Percentiles rank a stretch among this genome's conserved stretches.
Evolutionary conservation across 2,329 filamentous ascomycete genomes (phyloP).

Genomic region (Fusarium circinatum): DNA sequence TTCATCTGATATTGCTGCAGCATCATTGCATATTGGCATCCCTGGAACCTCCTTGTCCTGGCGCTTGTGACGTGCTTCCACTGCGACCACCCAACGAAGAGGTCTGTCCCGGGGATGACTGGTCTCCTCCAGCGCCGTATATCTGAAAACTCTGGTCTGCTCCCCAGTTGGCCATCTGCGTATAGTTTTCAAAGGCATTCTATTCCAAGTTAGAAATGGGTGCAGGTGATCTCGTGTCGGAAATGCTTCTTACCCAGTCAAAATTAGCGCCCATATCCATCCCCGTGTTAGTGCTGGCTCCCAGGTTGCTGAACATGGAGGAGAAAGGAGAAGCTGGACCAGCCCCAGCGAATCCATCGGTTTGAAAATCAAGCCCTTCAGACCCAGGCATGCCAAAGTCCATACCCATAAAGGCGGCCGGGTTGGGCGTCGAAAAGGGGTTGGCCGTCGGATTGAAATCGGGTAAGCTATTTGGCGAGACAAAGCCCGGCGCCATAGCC

Average conservation of each 20-base stretch:
- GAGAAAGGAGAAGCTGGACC: conserved; percentile 58
- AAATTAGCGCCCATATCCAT: conserved; percentile 63
- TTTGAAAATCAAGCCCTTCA: conserved; percentile 47
- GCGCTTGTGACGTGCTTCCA: conserved; percentile 28
- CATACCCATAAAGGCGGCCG: conserved; percentile 55
- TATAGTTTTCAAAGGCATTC: conserved; percentile 67
- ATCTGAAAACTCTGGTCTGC: conserved; percentile 64
- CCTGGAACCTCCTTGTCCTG: neutral
- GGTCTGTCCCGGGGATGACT: conserved; percentile 43
- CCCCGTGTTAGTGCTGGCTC: conserved; percentile 41
- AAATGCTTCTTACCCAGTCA: conserved; percentile 63
- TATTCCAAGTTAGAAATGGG: conserved; percentile 47
- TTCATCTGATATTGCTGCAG: conserved; percentile 7
- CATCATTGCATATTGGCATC: conserved; percentile 40
- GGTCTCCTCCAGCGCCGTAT: conserved; percentile 51
- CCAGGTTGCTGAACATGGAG: conserved; percentile 62
- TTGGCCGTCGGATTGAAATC: conserved; percentile 44
- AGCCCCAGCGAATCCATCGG: conserved; percentile 44
- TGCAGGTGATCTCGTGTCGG: neutral
- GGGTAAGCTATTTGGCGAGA: conserved; percentile 41
- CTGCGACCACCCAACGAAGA: conserved; percentile 37
- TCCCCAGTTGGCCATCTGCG: conserved; percentile 64
- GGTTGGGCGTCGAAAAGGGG: conserved; percentile 52
- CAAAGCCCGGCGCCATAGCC: conserved; percentile 39
- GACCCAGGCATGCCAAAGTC: conserved; percentile 53